Conservation (phyloP, 2,329 filamentous ascomycete species). For the Gnomoniopsis sp. region DNA sequence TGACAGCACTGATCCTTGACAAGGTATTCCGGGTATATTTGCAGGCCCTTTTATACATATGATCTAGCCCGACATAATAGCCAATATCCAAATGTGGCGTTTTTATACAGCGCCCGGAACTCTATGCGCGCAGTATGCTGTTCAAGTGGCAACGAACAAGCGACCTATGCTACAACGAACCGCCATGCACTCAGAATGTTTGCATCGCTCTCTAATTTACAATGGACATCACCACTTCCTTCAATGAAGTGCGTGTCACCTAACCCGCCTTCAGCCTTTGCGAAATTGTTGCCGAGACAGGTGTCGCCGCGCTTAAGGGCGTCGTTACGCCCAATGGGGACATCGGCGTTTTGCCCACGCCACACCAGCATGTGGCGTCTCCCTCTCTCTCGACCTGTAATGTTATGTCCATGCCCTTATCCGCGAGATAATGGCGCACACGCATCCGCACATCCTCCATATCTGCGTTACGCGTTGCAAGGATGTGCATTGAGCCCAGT, state of each 20-base stretch:
- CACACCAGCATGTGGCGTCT: conserved; percentile 63
- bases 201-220: too few relatives aligned
- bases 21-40: not conserved
- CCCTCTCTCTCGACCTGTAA: conserved; percentile 87
- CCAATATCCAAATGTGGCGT: not conserved
- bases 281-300: not conserved
- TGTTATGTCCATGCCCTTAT: conserved; percentile 74
- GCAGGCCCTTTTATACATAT: not conserved
- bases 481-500: conserved; percentile 81
- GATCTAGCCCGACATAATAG: not conserved
- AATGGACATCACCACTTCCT: not conserved
- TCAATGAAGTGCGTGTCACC: not conserved
- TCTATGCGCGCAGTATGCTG: not conserved
- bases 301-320: not conserved
- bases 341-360: conserved; percentile 35
- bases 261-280: conserved; percentile 17
- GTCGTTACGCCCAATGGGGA: conserved; percentile 15
- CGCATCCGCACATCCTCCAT: conserved; percentile 80
- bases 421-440: conserved; percentile 67
- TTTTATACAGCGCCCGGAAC: not conserved
- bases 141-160: not conserved
- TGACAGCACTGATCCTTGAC: not conserved
- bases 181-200: not conserved
- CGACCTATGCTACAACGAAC: not conserved
- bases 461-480: conserved; percentile 68